Base-by-base conservation (phyloP, 768 basidiomycete genomes). In the Termitomyces sp. region DNA sequence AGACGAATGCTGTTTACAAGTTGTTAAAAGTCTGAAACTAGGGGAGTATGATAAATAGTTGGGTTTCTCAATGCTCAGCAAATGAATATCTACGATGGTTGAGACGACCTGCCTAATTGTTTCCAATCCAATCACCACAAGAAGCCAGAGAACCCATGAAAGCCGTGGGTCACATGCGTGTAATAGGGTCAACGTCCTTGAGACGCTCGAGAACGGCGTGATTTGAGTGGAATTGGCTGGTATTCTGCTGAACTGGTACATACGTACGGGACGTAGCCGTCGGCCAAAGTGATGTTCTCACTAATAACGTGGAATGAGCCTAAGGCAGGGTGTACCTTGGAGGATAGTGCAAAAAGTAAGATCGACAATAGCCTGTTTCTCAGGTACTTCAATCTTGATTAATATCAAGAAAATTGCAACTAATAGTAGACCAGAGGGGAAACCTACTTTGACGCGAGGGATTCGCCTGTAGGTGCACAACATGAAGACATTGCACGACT, bases 271-370 rank as follows among this genome's bases (percentile, higher is more conserved):
- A 32, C 9, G 30, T 32, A 32, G 28, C 1, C 28, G 28, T 28
- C 30, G 10, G 30, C 9, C 30, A 65, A 15, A 19, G 70, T 70
- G 1, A 53, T 55, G 56, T 72, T 62, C 45, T 64, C 55, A 59
- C 64, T 61, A 45, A 78, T 60, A 48, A 73, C 71, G 57, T 76
- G 70, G 62, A 69, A 77, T 65, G 74, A 71, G 79, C 69, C 57
- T 72, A 53, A 8, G 60, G 55, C 12, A 34, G 1, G 34, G 30
- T 10, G 1, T 9, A 32, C 30, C 30, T 32, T 32, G 9, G 10
- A 32, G 30, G 28, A 28, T 28, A 28, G 6, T 6, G 26, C 4
- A 28, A 28, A 28, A 28, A 3, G 28, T 28, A 28, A 28, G 7
- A 28, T 32, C 2, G 30, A 9, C 30, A 32, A 10, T 9, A 10